Base-by-base conservation (phyloP, 2,329 filamentous ascomycete species). In the Colletotrichum neosansevieriae region DNA sequence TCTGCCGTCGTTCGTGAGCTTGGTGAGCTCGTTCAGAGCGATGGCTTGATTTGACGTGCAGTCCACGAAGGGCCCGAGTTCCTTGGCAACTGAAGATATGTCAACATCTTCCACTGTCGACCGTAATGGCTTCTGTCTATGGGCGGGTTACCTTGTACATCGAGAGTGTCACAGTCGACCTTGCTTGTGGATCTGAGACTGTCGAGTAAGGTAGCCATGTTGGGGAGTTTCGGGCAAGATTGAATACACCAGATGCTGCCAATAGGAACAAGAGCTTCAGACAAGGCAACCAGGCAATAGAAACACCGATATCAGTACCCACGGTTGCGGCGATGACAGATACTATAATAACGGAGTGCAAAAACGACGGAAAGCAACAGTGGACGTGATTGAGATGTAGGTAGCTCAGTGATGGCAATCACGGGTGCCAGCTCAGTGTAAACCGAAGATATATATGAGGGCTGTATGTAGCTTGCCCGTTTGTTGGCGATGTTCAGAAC, bases 11-110 rank as follows among this genome's bases (percentile, higher is more conserved):
- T 71, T 64, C 0, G 71, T 70, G 2, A 70, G 71, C 24, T 72
- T 73, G 0, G 74, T 74, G 11, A 80, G 70, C 50, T 80, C 78
- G 7, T 71, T 75, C 40, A 72, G 77, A 3, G 77, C 78, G 60
- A 80, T 79, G 9, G 78, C 78, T 76, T 79, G 63, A 15, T 80
- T 80, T 1, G 78, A 79, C 6, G 78, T 80, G 45, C 77, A 78
- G 42, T 79, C 77, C n/a, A 76, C 73, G 50, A 80, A 80, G 1
- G 76, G 76, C 0, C 78, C 77, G 3, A 79, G 64, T 3, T 73
- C 68, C 13, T 73, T 71, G 32, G 76, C 76, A 32, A 79, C 78
- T 78, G 29, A 24, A n/a, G 15, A 11, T 3, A 13, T 36, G 50
- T 77, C 19, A 75, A 19, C 2, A 17, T 3, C 3, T 5, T 24